phyloP scores from a whole-genome alignment of 495 filamentous ascomycete genomes.

The Extremus antarcticus region DNA sequence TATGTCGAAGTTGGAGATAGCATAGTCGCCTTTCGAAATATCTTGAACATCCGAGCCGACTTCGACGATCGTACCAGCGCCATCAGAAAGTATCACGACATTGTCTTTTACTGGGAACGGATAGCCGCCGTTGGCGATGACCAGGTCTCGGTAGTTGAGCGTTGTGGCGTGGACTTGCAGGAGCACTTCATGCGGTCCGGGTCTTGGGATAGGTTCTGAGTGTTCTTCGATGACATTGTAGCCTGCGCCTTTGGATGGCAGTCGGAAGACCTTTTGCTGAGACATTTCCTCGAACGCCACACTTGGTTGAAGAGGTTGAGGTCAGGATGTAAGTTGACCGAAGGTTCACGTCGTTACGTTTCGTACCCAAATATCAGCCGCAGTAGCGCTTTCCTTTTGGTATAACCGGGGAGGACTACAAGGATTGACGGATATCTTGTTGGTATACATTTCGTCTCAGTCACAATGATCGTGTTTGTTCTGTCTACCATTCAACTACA shows the following conservation, averaged over 20 bases:
- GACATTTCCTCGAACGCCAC: no score
- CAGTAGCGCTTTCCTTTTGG: no score
- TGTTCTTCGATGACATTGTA: not conserved
- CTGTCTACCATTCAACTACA: no score
- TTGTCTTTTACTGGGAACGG: constrained; percentile 11
- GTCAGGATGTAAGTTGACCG: no score
- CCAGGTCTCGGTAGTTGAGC: constrained; percentile 25
- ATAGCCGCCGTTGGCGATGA: constrained; percentile 29
- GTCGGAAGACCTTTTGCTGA: constrained; percentile 1
- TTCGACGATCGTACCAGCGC: constrained; percentile 20
- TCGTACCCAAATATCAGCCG: no score
- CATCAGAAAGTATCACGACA: constrained; percentile 25
- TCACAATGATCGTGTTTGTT: no score
- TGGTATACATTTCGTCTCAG: no score
- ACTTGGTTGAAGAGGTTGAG: no score
- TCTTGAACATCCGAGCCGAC: constrained; percentile 20
- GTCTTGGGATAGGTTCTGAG: not conserved
- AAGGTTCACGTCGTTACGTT: no score
- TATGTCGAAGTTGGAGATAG: constrained; percentile 18
- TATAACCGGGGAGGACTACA: no score
- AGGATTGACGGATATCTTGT: no score
- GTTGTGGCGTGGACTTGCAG: constrained; percentile 25
- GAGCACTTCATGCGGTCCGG: constrained; percentile 24
- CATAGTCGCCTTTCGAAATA: constrained; percentile 29
- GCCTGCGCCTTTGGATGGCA: constrained; percentile 2